Evolutionary conservation across 2,329 filamentous ascomycete genomes (phyloP).

Genomic region (Microthyrium microscopicum): DNA sequence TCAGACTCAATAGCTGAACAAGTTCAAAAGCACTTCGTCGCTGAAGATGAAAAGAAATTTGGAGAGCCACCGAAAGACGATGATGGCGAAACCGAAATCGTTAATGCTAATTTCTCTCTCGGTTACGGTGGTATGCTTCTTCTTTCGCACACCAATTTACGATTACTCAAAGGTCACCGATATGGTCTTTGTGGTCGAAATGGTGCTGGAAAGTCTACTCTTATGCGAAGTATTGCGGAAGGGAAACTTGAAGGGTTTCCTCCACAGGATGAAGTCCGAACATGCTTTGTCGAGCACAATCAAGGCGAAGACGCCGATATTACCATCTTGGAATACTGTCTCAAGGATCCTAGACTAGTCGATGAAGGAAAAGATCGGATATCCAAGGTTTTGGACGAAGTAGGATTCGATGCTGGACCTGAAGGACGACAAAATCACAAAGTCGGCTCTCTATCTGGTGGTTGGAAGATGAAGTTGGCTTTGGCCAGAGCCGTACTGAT

Average conservation of each 20-base stretch:
- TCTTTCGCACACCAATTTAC: slow-evolving; percentile 86
- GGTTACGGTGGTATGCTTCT: slow-evolving; percentile 96
- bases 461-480: slow-evolving; percentile 99
- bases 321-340: slow-evolving; percentile 83
- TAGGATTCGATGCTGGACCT: slow-evolving; percentile 82
- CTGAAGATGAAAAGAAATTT: slow-evolving; percentile 75
- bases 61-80: slow-evolving; percentile 75
- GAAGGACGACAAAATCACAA: slow-evolving; percentile 77
- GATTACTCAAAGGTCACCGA: slow-evolving; percentile 86
- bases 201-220: slow-evolving; percentile 94
- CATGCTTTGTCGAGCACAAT: slow-evolving; percentile 98
- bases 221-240: slow-evolving; percentile 91
- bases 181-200: slow-evolving; percentile 96
- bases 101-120: slow-evolving; percentile 93
- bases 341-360: slow-evolving; percentile 74
- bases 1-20: slow-evolving; percentile 51
- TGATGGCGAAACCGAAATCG: slow-evolving; percentile 85
- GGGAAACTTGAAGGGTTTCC: slow-evolving; percentile 97
- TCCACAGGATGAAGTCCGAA: slow-evolving; percentile 76
- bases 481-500: slow-evolving; percentile 92
- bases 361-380: slow-evolving; percentile 68
- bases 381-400: slow-evolving; percentile 66
- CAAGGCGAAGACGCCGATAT: slow-evolving; percentile 95
- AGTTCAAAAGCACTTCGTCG: slow-evolving; percentile 62
- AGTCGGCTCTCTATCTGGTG: slow-evolving; percentile 88